Evolutionary conservation across 331 rosid genomes (phyloP).

Genomic region (Pyrus hybrid): DNA sequence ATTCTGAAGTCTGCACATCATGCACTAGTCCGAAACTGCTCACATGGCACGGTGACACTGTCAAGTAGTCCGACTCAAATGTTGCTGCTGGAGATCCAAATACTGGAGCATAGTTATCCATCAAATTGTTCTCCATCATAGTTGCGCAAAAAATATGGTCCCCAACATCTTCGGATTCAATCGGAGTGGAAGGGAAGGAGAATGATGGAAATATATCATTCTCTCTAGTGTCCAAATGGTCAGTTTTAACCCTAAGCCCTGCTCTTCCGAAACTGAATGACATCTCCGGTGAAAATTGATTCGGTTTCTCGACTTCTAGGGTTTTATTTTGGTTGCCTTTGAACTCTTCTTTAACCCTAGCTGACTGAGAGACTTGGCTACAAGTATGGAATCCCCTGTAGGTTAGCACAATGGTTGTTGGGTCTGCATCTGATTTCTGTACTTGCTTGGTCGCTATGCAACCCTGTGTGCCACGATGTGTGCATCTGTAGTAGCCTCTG

Average conservation of each 20-base stretch:
- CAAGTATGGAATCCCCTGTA: constrained; percentile 76
- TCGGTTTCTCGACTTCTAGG: constrained; percentile 3
- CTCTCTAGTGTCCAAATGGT: constrained; percentile 27
- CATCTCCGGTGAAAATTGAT: constrained; percentile 3
- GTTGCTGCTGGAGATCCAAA: constrained; percentile 35
- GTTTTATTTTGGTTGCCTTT: constrained; percentile 8
- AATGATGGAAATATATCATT: constrained; percentile 34
- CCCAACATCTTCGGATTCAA: constrained; percentile 25
- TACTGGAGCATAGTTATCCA: constrained; percentile 15
- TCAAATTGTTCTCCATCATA: constrained; percentile 23
- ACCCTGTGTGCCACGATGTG: constrained; percentile 54
- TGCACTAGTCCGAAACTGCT: constrained; percentile 22
- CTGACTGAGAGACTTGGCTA: constrained; percentile 23
- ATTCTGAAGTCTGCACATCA: constrained; percentile 45
- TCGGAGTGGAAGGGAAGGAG: constrained; percentile 29
- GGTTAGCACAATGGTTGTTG: constrained; percentile 35
- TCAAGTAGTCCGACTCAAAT: constrained; percentile 36
- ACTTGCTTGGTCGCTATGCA: constrained; percentile 88
- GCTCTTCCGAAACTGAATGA: constrained; percentile 17
- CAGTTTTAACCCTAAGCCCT: constrained; percentile 37
- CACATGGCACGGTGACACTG: constrained; percentile 19
- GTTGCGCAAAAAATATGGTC: constrained; percentile 20
- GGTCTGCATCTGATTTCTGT: constrained; percentile 63
- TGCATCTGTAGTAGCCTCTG: constrained; percentile 88
- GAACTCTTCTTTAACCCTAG: constrained; percentile 6